Conservation (phyloP, 202 grass and related monocot species). For the Dendrocalamus latiflorus region DNA sequence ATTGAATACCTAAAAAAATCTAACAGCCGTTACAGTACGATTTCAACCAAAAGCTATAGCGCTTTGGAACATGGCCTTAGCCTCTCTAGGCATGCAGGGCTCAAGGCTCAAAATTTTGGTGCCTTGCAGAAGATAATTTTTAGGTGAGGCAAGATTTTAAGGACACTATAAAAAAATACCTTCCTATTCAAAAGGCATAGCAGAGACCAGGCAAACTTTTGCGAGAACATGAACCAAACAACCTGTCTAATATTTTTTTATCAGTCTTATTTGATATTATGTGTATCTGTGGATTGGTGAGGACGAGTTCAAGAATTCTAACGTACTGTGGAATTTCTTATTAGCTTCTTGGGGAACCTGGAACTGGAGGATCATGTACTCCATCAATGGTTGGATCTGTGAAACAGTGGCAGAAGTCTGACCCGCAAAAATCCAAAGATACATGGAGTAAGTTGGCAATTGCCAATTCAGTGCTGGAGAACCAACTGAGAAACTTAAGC, state of each 20-base stretch:
- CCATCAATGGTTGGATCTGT: conserved; percentile 96
- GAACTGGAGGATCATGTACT: conserved; percentile 87
- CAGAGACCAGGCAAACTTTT: neutral
- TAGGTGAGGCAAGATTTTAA: neutral
- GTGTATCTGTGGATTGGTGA: neutral
- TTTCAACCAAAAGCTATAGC: too few relatives aligned
- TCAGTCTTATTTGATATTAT: conserved; percentile 1
- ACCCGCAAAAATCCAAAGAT: conserved; percentile 74
- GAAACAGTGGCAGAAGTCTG: conserved; percentile 79
- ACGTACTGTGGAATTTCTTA: conserved; percentile 4
- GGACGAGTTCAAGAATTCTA: conserved; percentile 16
- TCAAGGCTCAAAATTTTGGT: neutral
- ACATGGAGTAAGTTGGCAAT: conserved; percentile 64
- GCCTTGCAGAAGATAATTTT: neutral
- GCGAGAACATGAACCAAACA: neutral
- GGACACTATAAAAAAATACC: neutral
- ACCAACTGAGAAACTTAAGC: conserved; percentile 62
- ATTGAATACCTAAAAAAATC: too few relatives aligned
- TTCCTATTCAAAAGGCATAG: neutral
- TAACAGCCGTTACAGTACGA: too few relatives aligned
- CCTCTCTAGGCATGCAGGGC: neutral
- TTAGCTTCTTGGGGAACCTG: conserved; percentile 93
- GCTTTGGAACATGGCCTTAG: too few relatives aligned
- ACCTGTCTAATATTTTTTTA: neutral
- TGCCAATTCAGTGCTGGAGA: conserved; percentile 71